phyloP scores from a whole-genome alignment of 164 flowering plant species.

The Vitis labrusca region DNA sequence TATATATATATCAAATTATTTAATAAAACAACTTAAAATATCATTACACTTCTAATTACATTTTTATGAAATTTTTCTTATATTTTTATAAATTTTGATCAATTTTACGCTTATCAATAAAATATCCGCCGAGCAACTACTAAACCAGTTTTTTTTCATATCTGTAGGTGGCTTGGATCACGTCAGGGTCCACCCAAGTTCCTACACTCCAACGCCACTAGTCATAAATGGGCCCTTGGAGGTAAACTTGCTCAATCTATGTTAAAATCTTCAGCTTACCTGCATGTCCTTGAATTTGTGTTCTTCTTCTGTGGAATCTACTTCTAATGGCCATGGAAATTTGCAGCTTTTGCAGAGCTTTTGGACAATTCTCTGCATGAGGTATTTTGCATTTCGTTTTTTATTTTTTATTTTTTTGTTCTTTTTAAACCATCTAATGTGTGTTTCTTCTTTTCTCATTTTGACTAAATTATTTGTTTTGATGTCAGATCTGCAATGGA shows the following conservation, averaged over 20 bases:
- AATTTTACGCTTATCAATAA: too few species aligned
- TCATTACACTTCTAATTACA: too few species aligned
- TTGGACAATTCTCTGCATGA: constrained; percentile 86
- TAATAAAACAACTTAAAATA: too few species aligned
- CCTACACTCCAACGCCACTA: constrained; percentile 84
- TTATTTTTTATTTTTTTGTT: background rate
- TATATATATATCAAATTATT: too few species aligned
- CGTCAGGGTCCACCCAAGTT: constrained; percentile 78
- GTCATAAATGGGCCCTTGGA: constrained; percentile 91
- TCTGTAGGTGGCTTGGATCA: constrained; percentile 72
- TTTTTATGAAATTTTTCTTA: too few species aligned
- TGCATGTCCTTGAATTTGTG: background rate
- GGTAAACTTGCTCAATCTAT: constrained; percentile 29
- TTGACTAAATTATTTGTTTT: background rate
- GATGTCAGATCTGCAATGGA: background rate
- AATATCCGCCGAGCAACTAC: too few species aligned
- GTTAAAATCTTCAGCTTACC: background rate
- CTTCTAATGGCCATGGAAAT: background rate
- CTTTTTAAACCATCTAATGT: constrained; percentile 20
- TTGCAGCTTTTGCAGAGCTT: constrained; percentile 88
- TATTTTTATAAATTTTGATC: too few species aligned
- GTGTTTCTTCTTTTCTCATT: background rate
- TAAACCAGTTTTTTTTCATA: too few species aligned
- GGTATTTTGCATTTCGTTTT: constrained; percentile 34
- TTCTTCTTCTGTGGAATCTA: background rate